Conservation (phyloP, 2,329 filamentous ascomycete genomes). For the Cercospora sp. region DNA sequence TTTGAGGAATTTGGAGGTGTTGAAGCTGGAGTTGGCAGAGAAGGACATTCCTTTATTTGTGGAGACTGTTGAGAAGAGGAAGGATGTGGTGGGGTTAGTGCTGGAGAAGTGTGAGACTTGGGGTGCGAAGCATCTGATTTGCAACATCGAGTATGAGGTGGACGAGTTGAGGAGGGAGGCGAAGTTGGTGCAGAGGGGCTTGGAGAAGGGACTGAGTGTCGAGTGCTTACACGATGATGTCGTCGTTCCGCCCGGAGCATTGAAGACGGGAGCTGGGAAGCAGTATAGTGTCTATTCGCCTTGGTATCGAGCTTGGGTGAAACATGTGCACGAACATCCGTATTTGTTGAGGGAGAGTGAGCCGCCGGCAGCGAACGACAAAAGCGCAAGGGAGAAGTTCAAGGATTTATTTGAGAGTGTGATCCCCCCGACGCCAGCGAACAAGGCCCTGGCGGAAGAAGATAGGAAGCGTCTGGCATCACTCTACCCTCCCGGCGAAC, state of each 20-base stretch:
- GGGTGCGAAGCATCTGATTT: conserved; percentile 73
- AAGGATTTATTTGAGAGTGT: conserved; percentile 58
- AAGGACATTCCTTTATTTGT: conserved; percentile 77
- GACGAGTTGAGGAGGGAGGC: conserved; percentile 82
- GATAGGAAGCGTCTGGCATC: conserved; percentile 59
- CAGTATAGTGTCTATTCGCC: conserved; percentile 84
- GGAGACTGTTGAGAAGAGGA: conserved; percentile 68
- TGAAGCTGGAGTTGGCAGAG: conserved; percentile 67
- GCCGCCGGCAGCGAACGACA: conserved; percentile 58
- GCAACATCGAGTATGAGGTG: conserved; percentile 89
- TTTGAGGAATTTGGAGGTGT: conserved; percentile 65
- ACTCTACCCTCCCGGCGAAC: conserved; percentile 75
- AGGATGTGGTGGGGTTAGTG: conserved; percentile 61
- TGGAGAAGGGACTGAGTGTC: conserved; percentile 66
- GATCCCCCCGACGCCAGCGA: conserved; percentile 63
- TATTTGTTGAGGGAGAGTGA: conserved; percentile 65
- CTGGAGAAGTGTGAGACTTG: conserved; percentile 68
- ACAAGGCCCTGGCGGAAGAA: conserved; percentile 61
- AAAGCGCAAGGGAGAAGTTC: conserved; percentile 51
- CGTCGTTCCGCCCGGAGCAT: conserved; percentile 71
- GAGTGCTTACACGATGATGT: conserved; percentile 79
- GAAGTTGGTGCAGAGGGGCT: conserved; percentile 60
- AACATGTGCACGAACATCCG: conserved; percentile 68
- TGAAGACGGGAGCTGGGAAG: conserved; percentile 68
- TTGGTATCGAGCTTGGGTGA: conserved; percentile 77